These are phyloP conservation scores for Neofusicoccum cordaticola DNA, from an alignment of 2,329 filamentous ascomycete genomes.

Conservation along the genomic window DNA sequence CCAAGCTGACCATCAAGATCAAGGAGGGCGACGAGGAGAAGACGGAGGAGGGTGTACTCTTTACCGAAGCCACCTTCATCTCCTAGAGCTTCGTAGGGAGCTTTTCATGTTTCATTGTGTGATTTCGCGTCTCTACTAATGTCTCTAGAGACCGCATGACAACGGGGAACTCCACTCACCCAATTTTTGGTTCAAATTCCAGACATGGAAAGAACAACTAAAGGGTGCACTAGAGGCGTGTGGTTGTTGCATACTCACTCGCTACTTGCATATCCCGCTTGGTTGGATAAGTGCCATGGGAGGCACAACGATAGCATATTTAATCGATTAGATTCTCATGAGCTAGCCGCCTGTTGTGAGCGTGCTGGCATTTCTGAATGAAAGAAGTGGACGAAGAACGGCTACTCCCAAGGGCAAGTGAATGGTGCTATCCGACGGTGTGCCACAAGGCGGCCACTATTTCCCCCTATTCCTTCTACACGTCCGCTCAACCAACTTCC, in stretches of 20 bases:
- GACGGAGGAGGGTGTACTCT: constrained; percentile 73
- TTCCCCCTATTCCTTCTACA: not conserved
- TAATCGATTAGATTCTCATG: constrained; percentile 14
- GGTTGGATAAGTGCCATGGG: not conserved
- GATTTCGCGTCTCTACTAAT: constrained; percentile 3
- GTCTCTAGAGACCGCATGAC: not conserved
- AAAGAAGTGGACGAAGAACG: not conserved
- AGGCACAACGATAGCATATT: constrained; percentile 7
- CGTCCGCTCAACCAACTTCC: not conserved
- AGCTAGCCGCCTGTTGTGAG: not conserved
- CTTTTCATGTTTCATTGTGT: not conserved
- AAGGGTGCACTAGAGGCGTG: constrained; percentile 5
- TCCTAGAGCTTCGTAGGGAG: constrained; percentile 42
- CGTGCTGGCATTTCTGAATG: not conserved
- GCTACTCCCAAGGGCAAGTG: not conserved
- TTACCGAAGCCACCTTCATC: constrained; percentile 96
- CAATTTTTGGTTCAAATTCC: constrained; percentile 2
- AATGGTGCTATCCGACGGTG: no score
- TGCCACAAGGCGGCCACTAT: no score
- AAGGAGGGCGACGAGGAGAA: constrained; percentile 79
- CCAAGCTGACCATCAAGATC: constrained; percentile 73
- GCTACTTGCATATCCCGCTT: constrained; percentile 2
- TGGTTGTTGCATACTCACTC: constrained; percentile 9
- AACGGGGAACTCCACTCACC: not conserved
- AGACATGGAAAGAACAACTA: not conserved